These are phyloP conservation scores for Tephrocybe rancida DNA, from an alignment of 768 basidiomycete species.

Conservation along the genomic window DNA sequence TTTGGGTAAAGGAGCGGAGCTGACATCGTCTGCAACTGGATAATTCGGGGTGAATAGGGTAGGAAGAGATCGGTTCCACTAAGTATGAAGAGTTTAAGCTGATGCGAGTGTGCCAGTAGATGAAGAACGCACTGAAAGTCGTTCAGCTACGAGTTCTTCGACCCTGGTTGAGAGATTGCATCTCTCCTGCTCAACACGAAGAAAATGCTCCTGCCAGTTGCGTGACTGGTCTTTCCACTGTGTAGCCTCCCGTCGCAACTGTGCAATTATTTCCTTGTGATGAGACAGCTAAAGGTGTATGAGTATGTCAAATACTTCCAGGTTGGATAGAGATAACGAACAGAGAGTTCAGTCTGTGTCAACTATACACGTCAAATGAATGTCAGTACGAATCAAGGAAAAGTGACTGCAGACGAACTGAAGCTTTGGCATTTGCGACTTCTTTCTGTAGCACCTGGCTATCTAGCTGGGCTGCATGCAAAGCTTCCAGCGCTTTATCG, in stretches of 20 bases:
- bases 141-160: conserved; percentile 60
- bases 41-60: conserved; percentile 37
- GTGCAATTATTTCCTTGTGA: conserved; percentile 60
- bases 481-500: conserved; percentile 43
- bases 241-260: conserved; percentile 61
- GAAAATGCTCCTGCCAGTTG: conserved; percentile 82
- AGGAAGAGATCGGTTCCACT: conserved; percentile 18
- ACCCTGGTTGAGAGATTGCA: conserved; percentile 56
- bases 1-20: conserved; percentile 32
- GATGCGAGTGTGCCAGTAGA: neutral
- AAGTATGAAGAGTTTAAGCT: neutral
- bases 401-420: conserved; percentile 39
- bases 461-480: conserved; percentile 48
- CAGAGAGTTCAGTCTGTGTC: conserved; percentile 58
- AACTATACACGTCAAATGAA: conserved; percentile 36
- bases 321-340: conserved; percentile 27
- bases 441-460: conserved; percentile 51
- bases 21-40: conserved; percentile 21
- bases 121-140: conserved; percentile 40
- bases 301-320: neutral
- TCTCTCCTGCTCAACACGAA: conserved; percentile 72
- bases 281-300: conserved; percentile 48
- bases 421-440: conserved; percentile 36
- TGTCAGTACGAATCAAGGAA: conserved; percentile 6
- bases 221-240: conserved; percentile 79